A percentile compares a stretch with the other conserved stretches of the same genome.
phyloP scores from a whole-genome alignment of 306 rosid genomes.

The Vigna unguiculata region DNA sequence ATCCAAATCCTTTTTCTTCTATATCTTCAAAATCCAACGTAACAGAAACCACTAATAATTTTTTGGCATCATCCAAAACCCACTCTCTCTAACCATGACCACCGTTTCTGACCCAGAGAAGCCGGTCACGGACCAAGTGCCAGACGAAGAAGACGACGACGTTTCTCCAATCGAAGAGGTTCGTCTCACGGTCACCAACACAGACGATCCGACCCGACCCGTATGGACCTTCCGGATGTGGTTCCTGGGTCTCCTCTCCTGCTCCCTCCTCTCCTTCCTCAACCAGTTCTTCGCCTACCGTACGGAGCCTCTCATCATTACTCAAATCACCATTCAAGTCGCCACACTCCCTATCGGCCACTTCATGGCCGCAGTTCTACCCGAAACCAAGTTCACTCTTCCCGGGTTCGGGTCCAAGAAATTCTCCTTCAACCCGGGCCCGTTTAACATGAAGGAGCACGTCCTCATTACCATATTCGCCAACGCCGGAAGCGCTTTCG shows the following conservation, averaged over 20 bases:
- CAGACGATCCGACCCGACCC: conserved; percentile 68
- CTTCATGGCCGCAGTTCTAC: conserved; percentile 69
- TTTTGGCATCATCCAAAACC: background rate
- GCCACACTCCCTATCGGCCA: conserved; percentile 75
- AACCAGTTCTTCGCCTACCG: conserved; percentile 87
- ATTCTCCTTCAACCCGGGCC: conserved; percentile 72
- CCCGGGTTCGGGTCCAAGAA: conserved; percentile 50
- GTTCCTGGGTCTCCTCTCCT: conserved; percentile 68
- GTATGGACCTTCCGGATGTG: conserved; percentile 97
- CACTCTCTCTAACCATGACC: conserved; percentile 1
- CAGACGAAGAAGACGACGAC: conserved; percentile 46
- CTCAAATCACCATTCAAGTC: conserved; percentile 68
- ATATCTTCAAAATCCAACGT: background rate
- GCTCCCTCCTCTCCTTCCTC: conserved; percentile 70
- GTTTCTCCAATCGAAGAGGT: conserved; percentile 74
- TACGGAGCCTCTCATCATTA: conserved; percentile 66
- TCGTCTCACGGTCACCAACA: conserved; percentile 66
- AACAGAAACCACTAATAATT: background rate
- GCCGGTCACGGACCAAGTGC: background rate
- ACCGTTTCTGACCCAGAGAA: conserved; percentile 25
- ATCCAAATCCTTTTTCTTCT: too few relatives aligned
- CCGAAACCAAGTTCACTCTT: conserved; percentile 50
- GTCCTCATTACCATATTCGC: conserved; percentile 83
- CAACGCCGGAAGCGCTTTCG: conserved; percentile 77
- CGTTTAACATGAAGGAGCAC: conserved; percentile 89